These are phyloP conservation scores for Annulohypoxylon nitens DNA, from an alignment of 495 filamentous ascomycete genomes.

Conservation along the genomic window DNA sequence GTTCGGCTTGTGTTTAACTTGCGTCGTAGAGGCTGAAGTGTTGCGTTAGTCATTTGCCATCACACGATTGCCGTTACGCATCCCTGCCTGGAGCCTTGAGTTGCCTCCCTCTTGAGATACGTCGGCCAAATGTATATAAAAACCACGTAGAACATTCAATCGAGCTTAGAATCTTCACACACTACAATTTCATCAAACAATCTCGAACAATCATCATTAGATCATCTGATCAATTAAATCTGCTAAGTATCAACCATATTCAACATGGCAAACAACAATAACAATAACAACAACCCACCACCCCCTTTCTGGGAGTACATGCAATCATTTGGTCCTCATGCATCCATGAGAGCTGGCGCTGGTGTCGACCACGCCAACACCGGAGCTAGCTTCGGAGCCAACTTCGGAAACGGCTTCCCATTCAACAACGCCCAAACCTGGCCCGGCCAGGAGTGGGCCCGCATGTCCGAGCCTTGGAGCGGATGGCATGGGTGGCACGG, in stretches of 20 bases:
- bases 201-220: background rate
- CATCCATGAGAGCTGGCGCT: conserved; percentile 35
- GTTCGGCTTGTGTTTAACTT: conserved; percentile 41
- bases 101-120: background rate
- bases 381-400: conserved; percentile 23
- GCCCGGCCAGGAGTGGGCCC: conserved; percentile 36
- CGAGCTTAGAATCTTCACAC: conserved; percentile 11
- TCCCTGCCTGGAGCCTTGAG: conserved; percentile 28
- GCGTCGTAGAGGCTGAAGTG: conserved; percentile 28
- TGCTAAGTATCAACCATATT: conserved; percentile 34
- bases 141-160: background rate
- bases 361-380: conserved; percentile 52
- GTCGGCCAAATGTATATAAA: conserved; percentile 33
- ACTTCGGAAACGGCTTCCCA: conserved; percentile 44
- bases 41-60: conserved; percentile 43
- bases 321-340: conserved; percentile 42
- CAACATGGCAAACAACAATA: conserved; percentile 37
- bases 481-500: conserved; percentile 17
- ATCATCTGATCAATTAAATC: conserved; percentile 1
- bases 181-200: conserved; percentile 17
- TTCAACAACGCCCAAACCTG: conserved; percentile 46
- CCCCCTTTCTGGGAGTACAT: conserved; percentile 51
- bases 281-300: conserved; percentile 34
- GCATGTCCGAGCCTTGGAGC: conserved; percentile 30
- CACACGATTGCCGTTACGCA: conserved; percentile 30